phyloP scores from a whole-genome alignment of 2,329 filamentous ascomycete species.

The Neoarthrinium moseri region DNA sequence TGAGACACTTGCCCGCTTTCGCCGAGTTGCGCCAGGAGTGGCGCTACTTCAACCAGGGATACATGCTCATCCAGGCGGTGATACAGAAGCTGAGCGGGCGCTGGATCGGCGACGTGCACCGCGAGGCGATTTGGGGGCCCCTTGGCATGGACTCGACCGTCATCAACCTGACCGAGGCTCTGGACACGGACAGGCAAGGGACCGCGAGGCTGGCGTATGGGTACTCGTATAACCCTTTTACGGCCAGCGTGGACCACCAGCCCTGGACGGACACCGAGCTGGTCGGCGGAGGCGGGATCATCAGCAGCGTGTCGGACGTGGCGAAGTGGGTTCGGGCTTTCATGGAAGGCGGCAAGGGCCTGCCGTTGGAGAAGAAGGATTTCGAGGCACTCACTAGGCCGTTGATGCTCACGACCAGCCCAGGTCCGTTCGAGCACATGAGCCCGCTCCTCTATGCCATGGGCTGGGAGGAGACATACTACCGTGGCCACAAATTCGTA shows the following conservation, averaged over 20 bases:
- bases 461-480: not conserved
- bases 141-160: not conserved
- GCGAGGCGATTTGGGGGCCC: slow-evolving; percentile 1
- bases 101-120: not conserved
- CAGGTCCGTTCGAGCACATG: not conserved
- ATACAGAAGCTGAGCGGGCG: not conserved
- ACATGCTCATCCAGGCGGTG: not conserved
- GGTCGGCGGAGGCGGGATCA: slow-evolving; percentile 3
- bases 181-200: not conserved
- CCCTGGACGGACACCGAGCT: slow-evolving; percentile 4
- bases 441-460: not conserved
- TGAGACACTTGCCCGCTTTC: not conserved
- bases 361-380: not conserved
- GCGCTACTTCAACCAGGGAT: not conserved
- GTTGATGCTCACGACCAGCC: not conserved
- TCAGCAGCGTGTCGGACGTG: slow-evolving; percentile 4
- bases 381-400: not conserved
- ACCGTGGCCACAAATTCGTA: not conserved
- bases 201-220: not conserved
- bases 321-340: not conserved
- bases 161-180: not conserved
- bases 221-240: not conserved
- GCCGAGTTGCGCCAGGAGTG: not conserved
- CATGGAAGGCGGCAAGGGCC: not conserved
- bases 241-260: not conserved